Base-by-base conservation (phyloP, 2,329 filamentous ascomycete species). In the Fusarium paranaense region DNA sequence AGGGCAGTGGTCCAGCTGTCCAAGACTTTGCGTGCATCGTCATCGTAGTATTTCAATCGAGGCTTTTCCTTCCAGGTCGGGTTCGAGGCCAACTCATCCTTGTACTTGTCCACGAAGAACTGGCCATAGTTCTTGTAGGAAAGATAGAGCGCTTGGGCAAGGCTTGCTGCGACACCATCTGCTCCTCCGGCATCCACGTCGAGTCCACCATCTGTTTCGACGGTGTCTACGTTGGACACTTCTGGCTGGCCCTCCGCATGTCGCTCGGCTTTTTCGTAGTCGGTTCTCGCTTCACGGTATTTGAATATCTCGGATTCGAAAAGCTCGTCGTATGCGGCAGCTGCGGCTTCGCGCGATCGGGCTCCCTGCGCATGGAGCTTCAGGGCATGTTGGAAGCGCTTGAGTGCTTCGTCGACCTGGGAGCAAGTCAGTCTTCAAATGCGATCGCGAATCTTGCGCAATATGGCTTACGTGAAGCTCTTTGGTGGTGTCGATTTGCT, bases 51-150 rank as follows among this genome's bases (percentile, higher is more conserved):
- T 40, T 70, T 74, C 13, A 83, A 64, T 37, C 76, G 78, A 9
- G 59, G 30, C 45, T 78, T 78, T 2, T 71, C 63, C 32, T 76
- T 78, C 81, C 87, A 81, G 90, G 85, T 76, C 87, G 91, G 75
- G 93, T 90, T 67, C 85, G 86, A 80, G n/a, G 64, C 65, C 6
- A 59, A 66, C 37, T 73, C 65, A 22, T 85, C 83, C 64, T 81
- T 84, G 5, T 83, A 75, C 62, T 81, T 83, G 64, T 99, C 96
- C n/a, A 99, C 86, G 67, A 93, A 86, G 80, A 97, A 98, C 79
- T 98, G 94, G 47, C 95, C 97, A 83, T 96, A 92, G 78, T 98
- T 99, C 83, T 98, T 99, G 86, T 97, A 95, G 1, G 96, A 94
- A 9, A 99, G 89, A 79, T 98, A 98, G 22, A 98, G 88, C 13